A percentile compares a stretch with the other conserved stretches of the same genome.
These are phyloP conservation scores for Fusarium sarcochroum DNA, from an alignment of 2,329 filamentous ascomycete species.

Conservation along the genomic window DNA sequence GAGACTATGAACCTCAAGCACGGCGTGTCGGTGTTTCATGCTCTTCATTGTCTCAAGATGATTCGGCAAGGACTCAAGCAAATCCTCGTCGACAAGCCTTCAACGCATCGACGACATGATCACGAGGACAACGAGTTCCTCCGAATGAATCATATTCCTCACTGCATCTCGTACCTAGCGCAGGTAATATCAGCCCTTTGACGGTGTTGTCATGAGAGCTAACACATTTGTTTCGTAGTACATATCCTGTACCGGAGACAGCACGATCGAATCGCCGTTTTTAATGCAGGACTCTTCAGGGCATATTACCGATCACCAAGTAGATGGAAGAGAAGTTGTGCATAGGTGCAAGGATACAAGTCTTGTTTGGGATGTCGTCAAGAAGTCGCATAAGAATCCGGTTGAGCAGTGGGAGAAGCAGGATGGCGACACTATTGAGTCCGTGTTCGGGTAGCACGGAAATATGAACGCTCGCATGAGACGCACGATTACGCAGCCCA, in stretches of 20 bases:
- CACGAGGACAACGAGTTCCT: neutral
- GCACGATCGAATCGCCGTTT: neutral
- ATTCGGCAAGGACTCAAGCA: neutral
- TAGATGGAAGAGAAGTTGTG: neutral
- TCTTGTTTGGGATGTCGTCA: neutral
- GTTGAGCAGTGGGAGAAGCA: neutral
- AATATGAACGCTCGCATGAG: neutral
- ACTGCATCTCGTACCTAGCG: neutral
- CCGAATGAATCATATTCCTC: neutral
- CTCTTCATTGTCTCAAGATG: neutral
- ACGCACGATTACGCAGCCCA: no score
- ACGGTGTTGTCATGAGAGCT: neutral
- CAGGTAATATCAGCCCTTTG: neutral
- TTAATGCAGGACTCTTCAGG: neutral
- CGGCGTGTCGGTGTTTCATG: neutral
- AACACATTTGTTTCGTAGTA: neutral
- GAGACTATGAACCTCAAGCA: neutral
- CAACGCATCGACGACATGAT: neutral
- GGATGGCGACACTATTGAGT: neutral
- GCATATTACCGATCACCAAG: neutral
- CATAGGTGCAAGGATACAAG: constrained; percentile 1
- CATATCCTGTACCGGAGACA: neutral
- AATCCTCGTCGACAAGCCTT: neutral
- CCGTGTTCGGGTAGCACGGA: neutral
- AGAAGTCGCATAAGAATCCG: neutral